Conservation (phyloP, 1,284 basidiomycete genomes). For the Sporisorium reilianum region DNA sequence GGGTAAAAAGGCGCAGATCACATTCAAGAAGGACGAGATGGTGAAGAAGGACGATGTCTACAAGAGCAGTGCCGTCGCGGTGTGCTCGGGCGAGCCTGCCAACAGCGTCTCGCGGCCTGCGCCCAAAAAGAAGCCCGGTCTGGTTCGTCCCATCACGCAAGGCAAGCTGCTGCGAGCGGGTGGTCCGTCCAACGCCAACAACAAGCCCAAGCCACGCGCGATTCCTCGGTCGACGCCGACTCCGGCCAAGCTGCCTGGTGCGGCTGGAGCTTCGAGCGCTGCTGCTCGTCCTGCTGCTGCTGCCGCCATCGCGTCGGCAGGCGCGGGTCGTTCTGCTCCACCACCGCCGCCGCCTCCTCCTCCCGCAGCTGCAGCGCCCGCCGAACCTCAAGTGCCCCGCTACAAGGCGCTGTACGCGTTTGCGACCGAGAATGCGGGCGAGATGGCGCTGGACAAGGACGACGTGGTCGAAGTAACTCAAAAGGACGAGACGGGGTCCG, state of each 20-base stretch:
- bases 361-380: slow-evolving; percentile 39
- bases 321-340: slow-evolving; percentile 42
- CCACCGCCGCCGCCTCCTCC: slow-evolving; percentile 74
- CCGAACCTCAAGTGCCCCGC: slow-evolving; percentile 77
- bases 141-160: slow-evolving; percentile 83
- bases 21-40: slow-evolving; percentile 89
- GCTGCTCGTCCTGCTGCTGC: slow-evolving; percentile 19
- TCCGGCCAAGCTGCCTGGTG: slow-evolving; percentile 33
- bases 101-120: slow-evolving; percentile 83
- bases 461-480: slow-evolving; percentile 91
- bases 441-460: slow-evolving; percentile 89
- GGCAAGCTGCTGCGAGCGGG: slow-evolving; percentile 84
- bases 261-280: slow-evolving; percentile 9
- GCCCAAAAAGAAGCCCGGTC: slow-evolving; percentile 86
- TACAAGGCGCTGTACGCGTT: slow-evolving; percentile 81
- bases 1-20: slow-evolving; percentile 90
- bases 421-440: slow-evolving; percentile 84
- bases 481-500: slow-evolving; percentile 77
- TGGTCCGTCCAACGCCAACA: slow-evolving; percentile 73
- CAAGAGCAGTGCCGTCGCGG: slow-evolving; percentile 92
- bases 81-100: slow-evolving; percentile 87
- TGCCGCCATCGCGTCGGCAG: slow-evolving; percentile 39
- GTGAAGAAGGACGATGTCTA: slow-evolving; percentile 83
- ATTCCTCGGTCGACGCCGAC: slow-evolving; percentile 43
- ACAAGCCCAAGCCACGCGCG: slow-evolving; percentile 61